These are phyloP conservation scores for Zygosaccharomyces sapae DNA, from an alignment of 1,139 yeast species.

Conservation along the genomic window DNA sequence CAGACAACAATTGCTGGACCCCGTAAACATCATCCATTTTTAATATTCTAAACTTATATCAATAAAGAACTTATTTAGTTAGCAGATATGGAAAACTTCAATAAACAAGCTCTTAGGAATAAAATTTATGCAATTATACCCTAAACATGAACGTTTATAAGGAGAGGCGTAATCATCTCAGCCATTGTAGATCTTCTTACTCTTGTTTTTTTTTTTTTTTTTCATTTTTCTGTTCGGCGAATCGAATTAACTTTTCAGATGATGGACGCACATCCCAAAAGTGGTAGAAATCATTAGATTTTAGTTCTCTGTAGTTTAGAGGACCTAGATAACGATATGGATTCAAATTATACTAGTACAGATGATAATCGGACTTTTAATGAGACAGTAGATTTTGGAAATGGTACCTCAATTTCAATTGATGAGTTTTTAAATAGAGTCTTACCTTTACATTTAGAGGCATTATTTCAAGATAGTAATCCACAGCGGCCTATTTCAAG, in stretches of 20 bases:
- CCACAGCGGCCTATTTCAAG: conserved; percentile 3
- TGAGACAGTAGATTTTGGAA: background rate
- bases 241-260: background rate
- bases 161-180: background rate
- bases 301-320: background rate
- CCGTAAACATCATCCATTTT: conserved; percentile 4
- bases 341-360: conserved; percentile 2
- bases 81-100: background rate
- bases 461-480: conserved; percentile 28
- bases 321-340: background rate
- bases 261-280: background rate
- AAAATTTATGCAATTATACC: background rate
- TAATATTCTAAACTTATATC: background rate
- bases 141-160: background rate
- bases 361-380: conserved; percentile 2
- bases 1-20: conserved; percentile 7
- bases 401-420: conserved; percentile 32
- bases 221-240: background rate
- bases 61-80: too few species aligned
- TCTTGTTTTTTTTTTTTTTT: background rate
- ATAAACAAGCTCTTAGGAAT: background rate
- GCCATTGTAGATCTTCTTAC: background rate
- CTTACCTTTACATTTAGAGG: conserved; percentile 37
- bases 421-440: conserved; percentile 38
- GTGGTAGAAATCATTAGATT: background rate